A percentile compares a stretch with the other conserved stretches of the same genome.
These are phyloP conservation scores for Blastobotrys serpentis DNA, from an alignment of 1,139 yeast species.

Conservation along the genomic window DNA sequence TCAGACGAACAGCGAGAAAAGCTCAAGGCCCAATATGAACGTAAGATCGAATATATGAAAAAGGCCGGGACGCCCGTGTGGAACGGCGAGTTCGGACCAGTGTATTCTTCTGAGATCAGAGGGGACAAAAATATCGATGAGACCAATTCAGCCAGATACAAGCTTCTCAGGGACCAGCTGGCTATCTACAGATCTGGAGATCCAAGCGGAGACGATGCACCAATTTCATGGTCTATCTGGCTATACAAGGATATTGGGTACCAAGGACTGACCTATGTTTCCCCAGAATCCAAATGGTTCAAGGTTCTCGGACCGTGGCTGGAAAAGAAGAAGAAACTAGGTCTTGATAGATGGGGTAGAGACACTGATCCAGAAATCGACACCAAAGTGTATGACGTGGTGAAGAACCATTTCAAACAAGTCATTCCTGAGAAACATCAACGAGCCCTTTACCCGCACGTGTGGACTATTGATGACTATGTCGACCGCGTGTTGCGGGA, in stretches of 20 bases:
- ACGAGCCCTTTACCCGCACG: slow-evolving; percentile 41
- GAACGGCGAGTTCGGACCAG: slow-evolving; percentile 55
- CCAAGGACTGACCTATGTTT: slow-evolving; percentile 48
- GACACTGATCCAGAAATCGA: slow-evolving; percentile 44
- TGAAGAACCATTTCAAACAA: slow-evolving; percentile 40
- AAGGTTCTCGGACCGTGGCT: slow-evolving; percentile 44
- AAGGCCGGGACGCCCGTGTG: slow-evolving; percentile 46
- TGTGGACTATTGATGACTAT: slow-evolving; percentile 42
- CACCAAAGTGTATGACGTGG: slow-evolving; percentile 36
- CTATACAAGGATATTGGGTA: slow-evolving; percentile 52
- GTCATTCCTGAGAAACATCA: slow-evolving; percentile 43
- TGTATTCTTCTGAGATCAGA: slow-evolving; percentile 44
- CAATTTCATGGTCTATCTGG: slow-evolving; percentile 52
- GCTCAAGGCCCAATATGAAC: slow-evolving; percentile 40
- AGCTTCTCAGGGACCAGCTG: slow-evolving; percentile 46
- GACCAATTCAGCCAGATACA: slow-evolving; percentile 43
- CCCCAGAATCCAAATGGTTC: slow-evolving; percentile 46
- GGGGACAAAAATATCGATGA: slow-evolving; percentile 43
- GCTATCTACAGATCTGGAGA: slow-evolving; percentile 45
- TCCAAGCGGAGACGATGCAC: slow-evolving; percentile 46
- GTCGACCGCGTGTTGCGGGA: slow-evolving; percentile 44
- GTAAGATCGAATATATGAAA: slow-evolving; percentile 47
- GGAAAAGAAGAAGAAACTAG: slow-evolving; percentile 44
- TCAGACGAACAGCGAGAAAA: slow-evolving; percentile 36
- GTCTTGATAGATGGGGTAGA: slow-evolving; percentile 50